Conservation (phyloP, 805 yeast species). For the Dipodascopsis tothii region DNA sequence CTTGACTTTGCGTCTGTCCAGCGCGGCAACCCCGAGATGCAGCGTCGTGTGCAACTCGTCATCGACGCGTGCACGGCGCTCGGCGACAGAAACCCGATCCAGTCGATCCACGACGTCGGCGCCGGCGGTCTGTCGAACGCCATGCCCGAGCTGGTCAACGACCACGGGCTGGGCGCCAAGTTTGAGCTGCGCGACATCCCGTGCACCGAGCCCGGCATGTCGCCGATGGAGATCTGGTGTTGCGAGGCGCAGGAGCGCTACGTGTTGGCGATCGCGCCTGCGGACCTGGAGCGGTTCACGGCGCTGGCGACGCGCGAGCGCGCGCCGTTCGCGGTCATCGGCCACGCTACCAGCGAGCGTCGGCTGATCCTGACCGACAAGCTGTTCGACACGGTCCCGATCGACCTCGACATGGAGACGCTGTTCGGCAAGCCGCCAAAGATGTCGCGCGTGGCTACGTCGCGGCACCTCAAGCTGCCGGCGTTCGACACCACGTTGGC, state of each 20-base stretch:
- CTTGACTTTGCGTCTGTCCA: slow-evolving; percentile 98
- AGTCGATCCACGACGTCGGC: slow-evolving; percentile 96
- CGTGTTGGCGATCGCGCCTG: slow-evolving; percentile 83
- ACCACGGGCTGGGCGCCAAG: slow-evolving; percentile 87
- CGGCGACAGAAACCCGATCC: slow-evolving; percentile 71
- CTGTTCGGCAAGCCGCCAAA: slow-evolving; percentile 96
- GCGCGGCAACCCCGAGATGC: slow-evolving; percentile 99
- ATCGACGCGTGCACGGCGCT: slow-evolving; percentile 87
- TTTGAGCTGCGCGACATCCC: slow-evolving; percentile 88
- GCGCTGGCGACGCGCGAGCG: slow-evolving; percentile 88
- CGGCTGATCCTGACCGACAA: slow-evolving; percentile 75
- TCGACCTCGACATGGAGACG: slow-evolving; percentile 90
- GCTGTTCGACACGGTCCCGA: slow-evolving; percentile 72
- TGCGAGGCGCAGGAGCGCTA: slow-evolving; percentile 98
- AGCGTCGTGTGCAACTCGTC: slow-evolving; percentile 97
- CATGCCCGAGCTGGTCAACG: slow-evolving; percentile 93
- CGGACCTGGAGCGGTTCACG: slow-evolving; percentile 62
- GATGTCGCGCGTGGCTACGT: slow-evolving; percentile 67
- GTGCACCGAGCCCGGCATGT: slow-evolving; percentile 93
- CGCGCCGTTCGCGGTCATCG: slow-evolving; percentile 93
- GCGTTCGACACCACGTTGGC: slow-evolving; percentile 31
- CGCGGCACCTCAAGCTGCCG: slow-evolving; percentile 47
- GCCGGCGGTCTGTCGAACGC: slow-evolving; percentile 99
- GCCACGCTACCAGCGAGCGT: slow-evolving; percentile 82
- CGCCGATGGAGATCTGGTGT: slow-evolving; percentile 99